Percentiles rank a stretch among this genome's conserved stretches.
Evolutionary conservation across 2,329 filamentous ascomycete genomes (phyloP).

Genomic region (Aspergillus aculeatinus): DNA sequence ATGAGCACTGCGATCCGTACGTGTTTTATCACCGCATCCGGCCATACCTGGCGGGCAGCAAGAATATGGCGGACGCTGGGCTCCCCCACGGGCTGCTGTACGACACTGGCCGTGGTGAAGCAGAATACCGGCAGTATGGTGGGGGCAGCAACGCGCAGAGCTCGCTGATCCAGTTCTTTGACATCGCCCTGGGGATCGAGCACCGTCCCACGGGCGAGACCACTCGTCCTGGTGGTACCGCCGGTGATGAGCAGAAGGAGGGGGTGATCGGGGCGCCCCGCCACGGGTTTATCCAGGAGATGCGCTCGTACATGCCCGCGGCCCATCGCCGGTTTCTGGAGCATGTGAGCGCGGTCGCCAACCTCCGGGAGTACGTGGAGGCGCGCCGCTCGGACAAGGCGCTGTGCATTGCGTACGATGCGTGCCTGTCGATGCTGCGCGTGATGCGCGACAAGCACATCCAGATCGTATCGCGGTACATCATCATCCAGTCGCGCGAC

Average conservation of each 20-base stretch:
- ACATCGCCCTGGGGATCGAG: slow-evolving; percentile 83
- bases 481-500: slow-evolving; percentile 82
- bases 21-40: slow-evolving; percentile 95
- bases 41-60: slow-evolving; percentile 93
- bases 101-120: slow-evolving; percentile 69
- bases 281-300: slow-evolving; percentile 93
- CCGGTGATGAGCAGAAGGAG: slow-evolving; percentile 37
- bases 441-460: slow-evolving; percentile 91
- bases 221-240: slow-evolving; percentile 38
- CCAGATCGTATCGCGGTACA: slow-evolving; percentile 92
- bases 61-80: slow-evolving; percentile 95
- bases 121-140: slow-evolving; percentile 77
- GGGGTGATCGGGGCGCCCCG: slow-evolving; percentile 53
- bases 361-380: slow-evolving; percentile 82
- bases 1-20: slow-evolving; percentile 90
- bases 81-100: slow-evolving; percentile 85
- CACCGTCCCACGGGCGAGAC: slow-evolving; percentile 84
- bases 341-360: slow-evolving; percentile 75
- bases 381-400: slow-evolving; percentile 59
- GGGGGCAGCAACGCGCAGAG: slow-evolving; percentile 97
- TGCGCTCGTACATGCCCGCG: slow-evolving; percentile 96
- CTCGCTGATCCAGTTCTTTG: slow-evolving; percentile 96
- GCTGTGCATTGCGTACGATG: slow-evolving; percentile 81
- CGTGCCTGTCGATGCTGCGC: slow-evolving; percentile 77
- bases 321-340: slow-evolving; percentile 85